Base-by-base conservation (phyloP, 371 early-diverging fungal genomes). In the Circinella umbellata region DNA sequence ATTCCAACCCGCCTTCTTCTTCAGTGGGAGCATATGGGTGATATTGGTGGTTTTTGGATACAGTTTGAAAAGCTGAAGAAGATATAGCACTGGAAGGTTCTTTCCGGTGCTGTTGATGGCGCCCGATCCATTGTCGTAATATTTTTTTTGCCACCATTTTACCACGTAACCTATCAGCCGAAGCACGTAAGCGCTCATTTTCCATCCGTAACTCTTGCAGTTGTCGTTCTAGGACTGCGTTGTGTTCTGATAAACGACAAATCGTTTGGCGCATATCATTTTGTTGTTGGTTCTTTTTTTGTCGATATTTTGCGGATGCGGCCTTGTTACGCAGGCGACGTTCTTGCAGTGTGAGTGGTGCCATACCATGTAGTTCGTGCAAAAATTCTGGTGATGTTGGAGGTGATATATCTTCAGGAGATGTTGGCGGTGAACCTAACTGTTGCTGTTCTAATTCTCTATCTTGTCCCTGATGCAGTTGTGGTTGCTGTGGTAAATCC, bases 221-320 rank as follows among this genome's bases (percentile, higher is more conserved):
- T 61, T 88, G 88, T 15, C 87, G 73, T 20, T 76, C 72, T 7
- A 89, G 55, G 0, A 87, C 75, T 38, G 81, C 82, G 71, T 86
- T 86, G 65, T 88, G 81, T 46, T 87, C 84, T n/a, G 83, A 79
- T 13, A 89, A 69, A 6, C 61, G 59, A 4, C 72, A 64, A 63
- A 89, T 89, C 78, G 80, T 84, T 4, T 76, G 60, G 38, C 81
- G 70, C 90, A 89, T 89, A 66, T 89, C 90, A 27, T 81, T 79
- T 39, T 87, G 87, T 55, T 87, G 88, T 55, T 81, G 79, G 48
- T 87, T 88, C 68, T 89, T 89, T 69, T 89, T 89, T 68, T 86
- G 86, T 7, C 90, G 78, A 67, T 89, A 89, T 67, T 89, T 89
- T 4, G 90, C 90, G 0, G 88, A 88, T 3, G 90, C 90, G 0